phyloP scores from a whole-genome alignment of 2,329 filamentous ascomycete species.

The Fusarium camptoceras region DNA sequence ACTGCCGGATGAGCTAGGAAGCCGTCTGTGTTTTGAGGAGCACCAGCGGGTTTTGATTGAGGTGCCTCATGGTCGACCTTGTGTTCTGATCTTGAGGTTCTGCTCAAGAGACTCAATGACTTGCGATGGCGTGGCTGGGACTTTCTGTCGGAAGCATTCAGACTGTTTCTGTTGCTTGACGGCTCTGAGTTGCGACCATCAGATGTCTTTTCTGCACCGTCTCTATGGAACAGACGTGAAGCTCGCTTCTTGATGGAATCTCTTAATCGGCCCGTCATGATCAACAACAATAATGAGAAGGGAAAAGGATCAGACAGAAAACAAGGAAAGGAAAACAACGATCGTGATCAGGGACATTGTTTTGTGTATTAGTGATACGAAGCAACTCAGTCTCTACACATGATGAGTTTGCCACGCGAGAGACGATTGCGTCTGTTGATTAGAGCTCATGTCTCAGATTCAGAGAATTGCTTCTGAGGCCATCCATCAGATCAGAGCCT shows the following conservation, averaged over 20 bases:
- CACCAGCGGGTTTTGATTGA: not conserved
- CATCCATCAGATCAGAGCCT: conserved; percentile 4
- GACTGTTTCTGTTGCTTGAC: conserved; percentile 1
- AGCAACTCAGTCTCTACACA: not conserved
- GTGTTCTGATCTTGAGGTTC: conserved; percentile 14
- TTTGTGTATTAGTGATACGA: conserved; percentile 16
- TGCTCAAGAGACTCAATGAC: conserved; percentile 23
- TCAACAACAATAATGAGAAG: not conserved
- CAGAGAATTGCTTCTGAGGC: not conserved
- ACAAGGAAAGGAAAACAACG: not conserved
- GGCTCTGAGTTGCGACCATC: conserved; percentile 1
- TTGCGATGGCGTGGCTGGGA: conserved; percentile 19
- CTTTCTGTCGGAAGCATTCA: not conserved
- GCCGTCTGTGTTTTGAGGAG: not conserved
- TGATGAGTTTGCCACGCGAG: not conserved
- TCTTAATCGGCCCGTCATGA: conserved; percentile 35
- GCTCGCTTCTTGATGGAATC: conserved; percentile 35
- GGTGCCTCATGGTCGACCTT: not conserved
- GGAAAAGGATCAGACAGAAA: not conserved
- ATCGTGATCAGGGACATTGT: not conserved
- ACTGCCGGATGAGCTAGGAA: conserved; percentile 34
- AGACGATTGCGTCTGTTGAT: not conserved
- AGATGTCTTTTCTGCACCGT: not conserved
- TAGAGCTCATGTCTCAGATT: not conserved
- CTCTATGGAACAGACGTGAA: conserved; percentile 31